Base-by-base conservation (phyloP, 345 rosid genomes). In the Kandelia obovata region DNA sequence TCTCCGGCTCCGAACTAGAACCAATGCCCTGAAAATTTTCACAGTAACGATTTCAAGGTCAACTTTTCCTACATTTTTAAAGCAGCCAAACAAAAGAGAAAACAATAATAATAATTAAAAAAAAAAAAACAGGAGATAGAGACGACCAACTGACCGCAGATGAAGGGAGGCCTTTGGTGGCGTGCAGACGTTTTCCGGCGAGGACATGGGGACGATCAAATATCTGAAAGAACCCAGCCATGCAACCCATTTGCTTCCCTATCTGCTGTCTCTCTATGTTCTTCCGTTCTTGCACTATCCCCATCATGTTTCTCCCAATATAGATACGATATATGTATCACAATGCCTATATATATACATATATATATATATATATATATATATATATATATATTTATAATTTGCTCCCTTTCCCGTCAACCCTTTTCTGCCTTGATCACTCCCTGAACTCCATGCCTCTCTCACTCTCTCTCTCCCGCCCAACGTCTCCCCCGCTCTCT, bases 221-320 rank as follows among this genome's bases (percentile, higher is more conserved):
- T 77, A 95, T 95, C 78, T 95, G 93, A 74, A 95, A 81, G 85
- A 95, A 90, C 27, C 99, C 99, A 60, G 98, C 80, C 96, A 95
- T 90, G 91, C 99, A 95, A 0, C 99, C 99, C 66, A 88, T 83
- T 49, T 89, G 96, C 80, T 87, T 87, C 76, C 87, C 93, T 8
- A 83, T 77, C 47, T 39, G 47, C 16, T 43, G 49, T 43, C 49
- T 43, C 5, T 43, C 49, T 3, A 43, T 13, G 19, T 43, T 43
- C 69, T 78, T 78, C 76, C 74, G 83, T n/a, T 87, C 87, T 56
- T 72, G 87, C 51, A 84, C 80, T 15, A 84, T 25, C 7, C 86
- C 86, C 20, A 78, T 79, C 74, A 72, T 80, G 82, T 75, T 80
- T 4, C 46, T 6, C 27, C 28, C 59, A n/a, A 10, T 23, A 23